phyloP scores from a whole-genome alignment of 2,329 filamentous ascomycete species.

The Claviceps fusiformis region DNA sequence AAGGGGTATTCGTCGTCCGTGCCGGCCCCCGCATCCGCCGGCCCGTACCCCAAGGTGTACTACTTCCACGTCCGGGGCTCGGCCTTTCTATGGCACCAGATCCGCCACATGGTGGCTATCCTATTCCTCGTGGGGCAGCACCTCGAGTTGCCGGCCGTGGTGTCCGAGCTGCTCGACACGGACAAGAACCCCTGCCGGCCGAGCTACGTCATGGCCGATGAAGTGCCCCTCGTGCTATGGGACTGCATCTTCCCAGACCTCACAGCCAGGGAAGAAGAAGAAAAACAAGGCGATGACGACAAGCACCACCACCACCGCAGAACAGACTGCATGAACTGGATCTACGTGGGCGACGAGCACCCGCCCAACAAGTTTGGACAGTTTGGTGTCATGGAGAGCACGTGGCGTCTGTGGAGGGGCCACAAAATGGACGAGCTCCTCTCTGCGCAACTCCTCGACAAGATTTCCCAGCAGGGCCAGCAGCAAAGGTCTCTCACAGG shows the following conservation, averaged over 20 bases:
- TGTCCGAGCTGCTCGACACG: slow-evolving; percentile 64
- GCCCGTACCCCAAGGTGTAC: slow-evolving; percentile 53
- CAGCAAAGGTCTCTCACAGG: background rate
- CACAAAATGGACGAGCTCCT: slow-evolving; percentile 85
- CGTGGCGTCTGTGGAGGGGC: slow-evolving; percentile 76
- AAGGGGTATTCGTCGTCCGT: slow-evolving; percentile 14
- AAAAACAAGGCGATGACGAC: background rate
- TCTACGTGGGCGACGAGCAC: slow-evolving; percentile 58
- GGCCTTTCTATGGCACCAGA: slow-evolving; percentile 96
- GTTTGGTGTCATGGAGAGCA: slow-evolving; percentile 53
- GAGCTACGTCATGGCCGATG: slow-evolving; percentile 79
- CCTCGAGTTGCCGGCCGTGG: slow-evolving; percentile 60
- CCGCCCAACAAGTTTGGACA: slow-evolving; percentile 47
- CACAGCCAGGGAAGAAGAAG: background rate
- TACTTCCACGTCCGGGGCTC: slow-evolving; percentile 79
- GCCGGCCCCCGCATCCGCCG: background rate
- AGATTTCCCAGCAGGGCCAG: slow-evolving; percentile 31
- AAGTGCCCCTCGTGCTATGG: slow-evolving; percentile 86
- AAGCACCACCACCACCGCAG: slow-evolving; percentile 4
- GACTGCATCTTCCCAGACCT: slow-evolving; percentile 71
- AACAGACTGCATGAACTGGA: slow-evolving; percentile 58
- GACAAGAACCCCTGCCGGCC: slow-evolving; percentile 60
- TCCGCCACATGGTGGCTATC: slow-evolving; percentile 82
- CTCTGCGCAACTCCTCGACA: slow-evolving; percentile 57
- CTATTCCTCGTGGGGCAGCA: slow-evolving; percentile 89